Base-by-base conservation (phyloP, 768 basidiomycete genomes). In the Tricholoma furcatifolium region DNA sequence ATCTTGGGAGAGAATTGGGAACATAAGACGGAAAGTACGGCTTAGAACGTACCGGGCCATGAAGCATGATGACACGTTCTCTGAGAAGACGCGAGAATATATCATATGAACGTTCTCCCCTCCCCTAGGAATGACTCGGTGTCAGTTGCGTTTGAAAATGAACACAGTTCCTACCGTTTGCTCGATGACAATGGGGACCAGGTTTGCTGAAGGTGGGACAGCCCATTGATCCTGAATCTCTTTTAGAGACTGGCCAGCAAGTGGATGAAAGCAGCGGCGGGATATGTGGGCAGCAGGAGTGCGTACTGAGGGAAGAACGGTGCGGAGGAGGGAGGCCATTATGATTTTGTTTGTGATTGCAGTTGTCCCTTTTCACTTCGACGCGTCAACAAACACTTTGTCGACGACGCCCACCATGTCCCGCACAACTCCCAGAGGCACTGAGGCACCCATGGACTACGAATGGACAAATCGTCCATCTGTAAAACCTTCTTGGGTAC, bases 41-140 rank as follows among this genome's bases (percentile, higher is more conserved):
- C n/a, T 45, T 54, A 32, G 36, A 39, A 76, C 85, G 61, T 65
- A 95, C 95, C 14, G 93, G 88, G 17, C 94, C 95, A 62, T 91
- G 89, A 34, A 98, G 78, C 87, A 98, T 97, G 61, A 98, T 91
- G 32, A 98, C 95, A 45, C 96, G 82, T 66, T 98, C 96, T 57
- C 92, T 78, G 35, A 98, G 77, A 44, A 98, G 78, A 18, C 96
- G 83, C 34, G 95, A 98, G 71, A 93, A 98, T 51, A 98, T 97
- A 65, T 98, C 95, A 72, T 97, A 96, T 23, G 90, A 91, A 34
- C 91, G 79, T 69, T 93, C 92, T 11, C 91, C 91, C 62, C 91
- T 80, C 42, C 88, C 88, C 88, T 91, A 59, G 2, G 31, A 49
- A 21, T 17, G n/a, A 38, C 12, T 7, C 35, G 48, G 47, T 50